phyloP scores from a whole-genome alignment of 257 asterid species.

The Lycium barbarum region DNA sequence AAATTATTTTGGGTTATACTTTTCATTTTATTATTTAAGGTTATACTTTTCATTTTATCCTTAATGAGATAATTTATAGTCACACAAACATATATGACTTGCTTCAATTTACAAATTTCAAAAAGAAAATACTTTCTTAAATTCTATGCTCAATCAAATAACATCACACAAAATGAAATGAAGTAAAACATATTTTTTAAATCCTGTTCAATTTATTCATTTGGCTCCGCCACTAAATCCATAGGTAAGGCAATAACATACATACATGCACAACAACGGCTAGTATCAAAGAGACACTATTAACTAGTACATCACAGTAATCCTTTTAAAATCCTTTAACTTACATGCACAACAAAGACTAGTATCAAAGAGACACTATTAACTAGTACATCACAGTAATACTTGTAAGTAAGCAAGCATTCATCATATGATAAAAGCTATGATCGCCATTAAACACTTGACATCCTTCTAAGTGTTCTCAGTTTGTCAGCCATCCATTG shows the following conservation, averaged over 20 bases:
- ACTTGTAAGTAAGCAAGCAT: neutral
- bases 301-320: neutral
- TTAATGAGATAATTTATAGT: no score
- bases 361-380: neutral
- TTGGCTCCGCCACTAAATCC: neutral
- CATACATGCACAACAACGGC: neutral
- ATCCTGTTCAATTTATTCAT: neutral
- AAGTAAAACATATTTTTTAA: neutral
- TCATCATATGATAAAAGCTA: neutral
- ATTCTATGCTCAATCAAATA: neutral
- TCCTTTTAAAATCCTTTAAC: neutral
- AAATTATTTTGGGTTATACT: no score
- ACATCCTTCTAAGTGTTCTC: neutral
- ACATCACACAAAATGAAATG: neutral
- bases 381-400: neutral
- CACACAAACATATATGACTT: no score
- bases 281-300: neutral
- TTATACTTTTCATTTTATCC: no score
- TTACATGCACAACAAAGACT: neutral
- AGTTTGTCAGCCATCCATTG: neutral
- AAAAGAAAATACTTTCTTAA: no score
- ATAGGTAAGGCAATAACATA: neutral
- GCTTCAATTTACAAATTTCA: no score
- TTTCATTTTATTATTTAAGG: no score
- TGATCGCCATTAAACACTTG: constrained; percentile 10